A percentile compares a stretch with the other conserved stretches of the same genome.
Conservation (phyloP, 768 basidiomycete genomes). For the Suillus fuscotomentosus region DNA sequence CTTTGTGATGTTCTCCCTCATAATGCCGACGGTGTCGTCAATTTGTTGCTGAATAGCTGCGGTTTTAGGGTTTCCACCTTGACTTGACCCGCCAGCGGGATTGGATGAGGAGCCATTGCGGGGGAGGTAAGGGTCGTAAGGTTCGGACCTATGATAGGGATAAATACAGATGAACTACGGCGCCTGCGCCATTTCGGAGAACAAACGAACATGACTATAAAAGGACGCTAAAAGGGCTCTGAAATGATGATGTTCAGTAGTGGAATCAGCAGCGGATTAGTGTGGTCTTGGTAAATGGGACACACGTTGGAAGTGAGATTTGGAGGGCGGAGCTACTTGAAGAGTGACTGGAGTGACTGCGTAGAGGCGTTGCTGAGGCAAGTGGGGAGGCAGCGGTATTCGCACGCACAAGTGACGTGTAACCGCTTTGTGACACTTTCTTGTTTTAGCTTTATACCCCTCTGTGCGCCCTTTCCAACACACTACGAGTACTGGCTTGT, state of each 20-base stretch:
- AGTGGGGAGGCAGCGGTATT: conserved; percentile 9
- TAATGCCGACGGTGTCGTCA: conserved; percentile 94
- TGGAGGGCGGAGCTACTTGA: conserved; percentile 10
- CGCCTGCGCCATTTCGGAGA: conserved; percentile 1
- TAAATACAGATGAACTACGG: conserved; percentile 10
- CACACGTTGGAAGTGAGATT: conserved; percentile 21
- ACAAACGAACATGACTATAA: conserved; percentile 26
- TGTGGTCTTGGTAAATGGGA: not conserved
- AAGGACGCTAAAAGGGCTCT: not conserved
- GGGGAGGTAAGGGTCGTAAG: conserved; percentile 98
- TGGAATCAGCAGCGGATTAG: not conserved
- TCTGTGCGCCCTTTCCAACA: not conserved
- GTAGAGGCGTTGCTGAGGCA: conserved; percentile 13
- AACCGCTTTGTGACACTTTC: conserved; percentile 11
- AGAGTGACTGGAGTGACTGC: conserved; percentile 21
- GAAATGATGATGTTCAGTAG: not conserved
- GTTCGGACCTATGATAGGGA: conserved; percentile 74
- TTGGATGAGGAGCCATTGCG: conserved; percentile 69
- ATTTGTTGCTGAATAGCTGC: conserved; percentile 97
- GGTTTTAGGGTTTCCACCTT: conserved; percentile 76
- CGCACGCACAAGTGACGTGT: conserved; percentile 20
- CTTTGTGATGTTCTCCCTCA: conserved; percentile 97
- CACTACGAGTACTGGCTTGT: not conserved
- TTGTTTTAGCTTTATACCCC: not conserved
- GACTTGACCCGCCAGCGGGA: conserved; percentile 42